Conservation (phyloP, 768 basidiomycete species). For the Imleria badia region DNA sequence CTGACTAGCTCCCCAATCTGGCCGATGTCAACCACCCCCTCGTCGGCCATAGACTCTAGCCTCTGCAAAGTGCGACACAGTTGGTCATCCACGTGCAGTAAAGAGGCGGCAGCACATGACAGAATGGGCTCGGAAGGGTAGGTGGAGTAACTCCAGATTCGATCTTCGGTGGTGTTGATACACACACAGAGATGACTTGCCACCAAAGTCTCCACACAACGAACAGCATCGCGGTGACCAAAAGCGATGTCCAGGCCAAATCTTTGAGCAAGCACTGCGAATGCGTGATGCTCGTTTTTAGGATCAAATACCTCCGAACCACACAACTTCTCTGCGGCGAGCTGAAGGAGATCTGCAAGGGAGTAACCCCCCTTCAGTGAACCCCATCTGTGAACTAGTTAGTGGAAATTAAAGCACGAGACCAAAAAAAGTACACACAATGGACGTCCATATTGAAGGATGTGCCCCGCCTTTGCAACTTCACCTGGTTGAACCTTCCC, state of each 20-base stretch:
- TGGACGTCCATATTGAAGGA: background rate
- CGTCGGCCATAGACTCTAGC: background rate
- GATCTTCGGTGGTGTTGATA: background rate
- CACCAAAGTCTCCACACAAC: background rate
- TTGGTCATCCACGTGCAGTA: background rate
- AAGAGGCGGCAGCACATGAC: conserved; percentile 1
- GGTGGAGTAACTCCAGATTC: background rate
- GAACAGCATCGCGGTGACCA: too few relatives aligned
- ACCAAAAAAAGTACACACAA: background rate
- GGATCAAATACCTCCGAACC: background rate
- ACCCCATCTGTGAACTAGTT: background rate
- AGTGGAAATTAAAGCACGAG: background rate
- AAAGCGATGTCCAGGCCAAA: background rate
- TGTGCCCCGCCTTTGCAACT: too few relatives aligned
- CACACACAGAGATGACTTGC: background rate
- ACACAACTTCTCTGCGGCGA: background rate
- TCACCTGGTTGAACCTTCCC: too few relatives aligned
- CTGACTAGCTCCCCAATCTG: conserved; percentile 6
- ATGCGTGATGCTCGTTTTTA: background rate
- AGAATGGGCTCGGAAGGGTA: background rate
- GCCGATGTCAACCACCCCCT: conserved; percentile 1
- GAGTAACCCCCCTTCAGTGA: background rate
- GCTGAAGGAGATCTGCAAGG: background rate
- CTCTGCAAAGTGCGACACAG: background rate
- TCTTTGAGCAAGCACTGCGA: background rate